phyloP scores from a whole-genome alignment of 768 basidiomycete species.

The Xerocomellus amylosporus region DNA sequence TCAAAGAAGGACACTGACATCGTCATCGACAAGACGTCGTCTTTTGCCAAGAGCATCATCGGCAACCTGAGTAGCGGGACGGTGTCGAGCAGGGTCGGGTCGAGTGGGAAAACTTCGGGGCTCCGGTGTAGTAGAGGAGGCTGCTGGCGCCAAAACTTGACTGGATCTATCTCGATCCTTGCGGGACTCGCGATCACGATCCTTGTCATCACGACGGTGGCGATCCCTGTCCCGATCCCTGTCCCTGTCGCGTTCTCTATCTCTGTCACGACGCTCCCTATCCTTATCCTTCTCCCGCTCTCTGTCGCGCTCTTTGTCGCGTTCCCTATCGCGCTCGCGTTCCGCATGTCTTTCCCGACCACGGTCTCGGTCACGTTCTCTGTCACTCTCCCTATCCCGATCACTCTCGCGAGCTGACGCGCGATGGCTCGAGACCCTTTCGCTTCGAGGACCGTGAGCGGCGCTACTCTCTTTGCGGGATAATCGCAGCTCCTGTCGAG shows the following conservation, averaged over 20 bases:
- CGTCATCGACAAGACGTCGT: conserved; percentile 66
- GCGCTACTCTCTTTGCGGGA: conserved; percentile 45
- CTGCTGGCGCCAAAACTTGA: conserved; percentile 34
- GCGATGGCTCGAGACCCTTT: conserved; percentile 46
- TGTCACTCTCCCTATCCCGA: conserved; percentile 43
- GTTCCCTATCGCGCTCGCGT: conserved; percentile 46
- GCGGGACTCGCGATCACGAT: conserved; percentile 59
- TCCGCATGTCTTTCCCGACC: conserved; percentile 47
- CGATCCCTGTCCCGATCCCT: conserved; percentile 41
- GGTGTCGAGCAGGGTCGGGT: conserved; percentile 58
- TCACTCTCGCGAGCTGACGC: conserved; percentile 32
- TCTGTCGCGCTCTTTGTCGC: conserved; percentile 38
- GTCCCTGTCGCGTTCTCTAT: conserved; percentile 52
- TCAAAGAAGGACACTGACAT: conserved; percentile 45
- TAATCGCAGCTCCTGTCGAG: conserved; percentile 43
- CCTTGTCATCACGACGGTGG: conserved; percentile 59
- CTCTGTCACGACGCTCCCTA: conserved; percentile 39
- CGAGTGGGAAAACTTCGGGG: conserved; percentile 57
- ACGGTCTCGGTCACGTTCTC: conserved; percentile 48
- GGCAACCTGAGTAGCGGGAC: conserved; percentile 39
- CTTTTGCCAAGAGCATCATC: conserved; percentile 77
- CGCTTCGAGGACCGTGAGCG: conserved; percentile 50
- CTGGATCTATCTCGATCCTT: conserved; percentile 55
- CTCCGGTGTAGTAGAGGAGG: conserved; percentile 38
- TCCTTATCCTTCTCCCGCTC: conserved; percentile 41